Conservation (phyloP, 495 filamentous ascomycete species). For the Talaromyces ruber region DNA sequence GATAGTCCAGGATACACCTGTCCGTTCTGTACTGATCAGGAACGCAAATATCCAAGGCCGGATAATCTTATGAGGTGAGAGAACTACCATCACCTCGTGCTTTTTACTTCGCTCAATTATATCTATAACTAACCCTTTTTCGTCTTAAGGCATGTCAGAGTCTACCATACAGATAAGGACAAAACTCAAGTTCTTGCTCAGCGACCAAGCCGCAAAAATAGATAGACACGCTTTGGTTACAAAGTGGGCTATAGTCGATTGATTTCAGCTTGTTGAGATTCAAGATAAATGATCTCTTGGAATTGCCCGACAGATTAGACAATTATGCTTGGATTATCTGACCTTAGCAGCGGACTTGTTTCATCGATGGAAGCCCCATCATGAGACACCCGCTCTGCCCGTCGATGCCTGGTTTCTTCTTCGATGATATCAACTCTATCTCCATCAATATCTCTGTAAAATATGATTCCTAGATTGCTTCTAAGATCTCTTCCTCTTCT, state of each 20-base stretch:
- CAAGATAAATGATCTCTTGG: background rate
- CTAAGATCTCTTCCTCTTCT: background rate
- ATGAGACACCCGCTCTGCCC: background rate
- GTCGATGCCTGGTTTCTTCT: background rate
- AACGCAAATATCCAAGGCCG: conserved; percentile 95
- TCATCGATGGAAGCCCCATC: background rate
- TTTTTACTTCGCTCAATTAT: background rate
- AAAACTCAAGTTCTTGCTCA: conserved; percentile 79
- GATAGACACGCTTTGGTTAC: background rate
- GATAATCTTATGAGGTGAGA: conserved; percentile 92
- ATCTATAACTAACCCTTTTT: background rate
- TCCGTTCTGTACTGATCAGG: conserved; percentile 90
- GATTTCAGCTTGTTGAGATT: background rate
- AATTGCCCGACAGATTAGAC: background rate
- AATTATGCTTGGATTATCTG: background rate
- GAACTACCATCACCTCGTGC: background rate
- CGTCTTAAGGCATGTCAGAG: conserved; percentile 65
- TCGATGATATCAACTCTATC: background rate
- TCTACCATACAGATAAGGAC: conserved; percentile 80
- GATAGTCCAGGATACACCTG: conserved; percentile 94
- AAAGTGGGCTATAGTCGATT: background rate
- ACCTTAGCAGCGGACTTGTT: background rate
- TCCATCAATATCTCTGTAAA: background rate
- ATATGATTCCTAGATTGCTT: background rate
- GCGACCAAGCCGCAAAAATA: background rate